A percentile compares a stretch with the other conserved stretches of the same genome.
Conservation (phyloP, 2,329 filamentous ascomycete genomes). For the Raffaelea albimanens region DNA sequence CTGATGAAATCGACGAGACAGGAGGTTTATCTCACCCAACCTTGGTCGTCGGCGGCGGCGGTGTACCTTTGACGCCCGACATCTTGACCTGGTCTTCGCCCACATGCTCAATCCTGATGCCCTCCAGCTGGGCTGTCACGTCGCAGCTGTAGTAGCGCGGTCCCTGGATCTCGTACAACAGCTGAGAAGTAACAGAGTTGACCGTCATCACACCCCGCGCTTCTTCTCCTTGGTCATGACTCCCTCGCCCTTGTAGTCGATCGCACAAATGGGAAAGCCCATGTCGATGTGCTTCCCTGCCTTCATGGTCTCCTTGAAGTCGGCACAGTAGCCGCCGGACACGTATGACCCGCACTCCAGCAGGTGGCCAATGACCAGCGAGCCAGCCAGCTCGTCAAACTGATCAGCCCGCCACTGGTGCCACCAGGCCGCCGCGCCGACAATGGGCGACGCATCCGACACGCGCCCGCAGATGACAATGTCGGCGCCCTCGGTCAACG, state of each 20-base stretch:
- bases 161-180: conserved; percentile 29
- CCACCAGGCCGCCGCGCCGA: conserved; percentile 39
- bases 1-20: too few species aligned
- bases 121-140: conserved; percentile 21
- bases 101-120: conserved; percentile 33
- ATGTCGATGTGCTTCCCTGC: conserved; percentile 27
- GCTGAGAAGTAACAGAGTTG: conserved; percentile 16
- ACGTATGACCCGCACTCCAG: conserved; percentile 36
- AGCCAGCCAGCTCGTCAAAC: conserved; percentile 32
- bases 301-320: conserved; percentile 31
- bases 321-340: conserved; percentile 36
- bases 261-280: conserved; percentile 39
- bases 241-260: conserved; percentile 30
- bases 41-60: conserved; percentile 23
- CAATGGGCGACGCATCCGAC: conserved; percentile 31
- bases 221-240: conserved; percentile 19
- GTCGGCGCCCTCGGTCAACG: conserved; percentile 22
- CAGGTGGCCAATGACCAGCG: conserved; percentile 31
- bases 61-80: conserved; percentile 22
- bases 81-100: conserved; percentile 22
- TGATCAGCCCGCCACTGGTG: conserved; percentile 32
- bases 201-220: conserved; percentile 13
- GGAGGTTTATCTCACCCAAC: conserved; percentile 11
- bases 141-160: conserved; percentile 24
- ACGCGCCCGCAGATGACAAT: conserved; percentile 29